Evolutionary conservation across 2,329 filamentous ascomycete species (phyloP).

Genomic region (Sphaerostilbella broomeana): DNA sequence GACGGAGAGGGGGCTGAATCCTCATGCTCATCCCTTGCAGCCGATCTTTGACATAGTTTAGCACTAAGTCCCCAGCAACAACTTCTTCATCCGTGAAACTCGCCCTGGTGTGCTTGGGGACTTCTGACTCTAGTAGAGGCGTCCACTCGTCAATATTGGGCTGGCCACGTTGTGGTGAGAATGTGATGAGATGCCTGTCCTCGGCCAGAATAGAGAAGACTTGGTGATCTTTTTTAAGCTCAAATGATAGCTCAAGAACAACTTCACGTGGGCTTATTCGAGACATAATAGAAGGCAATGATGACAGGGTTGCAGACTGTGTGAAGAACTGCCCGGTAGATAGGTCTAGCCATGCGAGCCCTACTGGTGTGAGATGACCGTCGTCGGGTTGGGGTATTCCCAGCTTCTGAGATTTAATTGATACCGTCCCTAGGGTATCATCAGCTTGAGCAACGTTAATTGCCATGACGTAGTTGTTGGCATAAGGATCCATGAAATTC

Average conservation of each 20-base stretch:
- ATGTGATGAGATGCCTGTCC: constrained; percentile 70
- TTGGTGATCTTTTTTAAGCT: constrained; percentile 50
- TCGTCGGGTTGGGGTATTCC: neutral
- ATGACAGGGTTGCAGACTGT: constrained; percentile 63
- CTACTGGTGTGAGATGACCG: constrained; percentile 40
- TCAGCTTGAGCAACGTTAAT: constrained; percentile 50
- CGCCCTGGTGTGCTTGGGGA: constrained; percentile 45
- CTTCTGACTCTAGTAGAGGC: constrained; percentile 67
- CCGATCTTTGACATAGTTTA: constrained; percentile 76
- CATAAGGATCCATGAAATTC: constrained; percentile 89
- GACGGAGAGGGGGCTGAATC: constrained; percentile 73
- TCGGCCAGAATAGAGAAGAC: constrained; percentile 65
- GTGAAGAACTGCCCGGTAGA: constrained; percentile 94
- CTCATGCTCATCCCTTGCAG: constrained; percentile 73
- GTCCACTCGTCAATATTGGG: constrained; percentile 59
- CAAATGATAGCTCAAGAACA: constrained; percentile 61
- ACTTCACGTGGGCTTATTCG: constrained; percentile 81
- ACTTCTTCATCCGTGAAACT: constrained; percentile 65
- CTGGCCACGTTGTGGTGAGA: constrained; percentile 46
- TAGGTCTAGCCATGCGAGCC: constrained; percentile 88
- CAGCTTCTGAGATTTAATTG: neutral
- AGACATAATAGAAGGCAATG: constrained; percentile 73
- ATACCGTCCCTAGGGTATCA: neutral
- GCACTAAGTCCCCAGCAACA: constrained; percentile 68
- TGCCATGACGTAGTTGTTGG: constrained; percentile 87